Conservation (phyloP, 176 grass and related monocot species). For the Triticum monococcum region DNA sequence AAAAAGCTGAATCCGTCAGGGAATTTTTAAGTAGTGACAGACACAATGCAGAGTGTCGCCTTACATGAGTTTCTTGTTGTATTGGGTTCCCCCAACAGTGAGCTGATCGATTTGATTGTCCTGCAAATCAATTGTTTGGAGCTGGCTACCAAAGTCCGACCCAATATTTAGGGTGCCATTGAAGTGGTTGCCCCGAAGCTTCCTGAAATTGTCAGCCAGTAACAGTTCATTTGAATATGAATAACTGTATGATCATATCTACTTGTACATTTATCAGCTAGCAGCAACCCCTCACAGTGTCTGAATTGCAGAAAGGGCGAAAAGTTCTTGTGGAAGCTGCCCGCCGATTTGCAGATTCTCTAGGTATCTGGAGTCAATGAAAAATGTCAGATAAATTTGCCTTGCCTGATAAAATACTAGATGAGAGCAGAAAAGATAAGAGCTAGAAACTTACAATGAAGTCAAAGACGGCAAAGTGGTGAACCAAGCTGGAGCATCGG, state of each 20-base stretch:
- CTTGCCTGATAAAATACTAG: no score
- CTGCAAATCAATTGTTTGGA: conserved; percentile 65
- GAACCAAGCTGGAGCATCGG: conserved; percentile 70
- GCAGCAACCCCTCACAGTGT: conserved; percentile 59
- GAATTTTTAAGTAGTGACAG: neutral
- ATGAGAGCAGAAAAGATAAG: neutral
- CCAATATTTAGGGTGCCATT: conserved; percentile 70
- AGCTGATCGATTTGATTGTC: conserved; percentile 41
- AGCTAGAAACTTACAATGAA: conserved; percentile 44
- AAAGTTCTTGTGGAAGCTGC: conserved; percentile 53
- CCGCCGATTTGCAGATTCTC: conserved; percentile 51
- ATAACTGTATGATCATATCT: neutral
- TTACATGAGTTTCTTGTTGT: conserved; percentile 58
- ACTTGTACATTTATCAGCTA: neutral
- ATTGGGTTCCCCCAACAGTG: conserved; percentile 35
- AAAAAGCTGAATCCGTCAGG: neutral
- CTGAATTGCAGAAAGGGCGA: conserved; percentile 59
- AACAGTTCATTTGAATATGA: neutral
- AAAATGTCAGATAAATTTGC: conserved; percentile 18
- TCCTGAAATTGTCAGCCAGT: conserved; percentile 38
- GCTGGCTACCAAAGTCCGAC: conserved; percentile 44
- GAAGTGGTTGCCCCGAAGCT: conserved; percentile 55
- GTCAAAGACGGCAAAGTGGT: conserved; percentile 62
- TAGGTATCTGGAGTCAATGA: conserved; percentile 48
- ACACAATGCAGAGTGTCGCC: neutral